Percentiles rank a stretch among this genome's conserved stretches.
Conservation (phyloP, 805 yeast genomes). For the Candida andamanensis region DNA sequence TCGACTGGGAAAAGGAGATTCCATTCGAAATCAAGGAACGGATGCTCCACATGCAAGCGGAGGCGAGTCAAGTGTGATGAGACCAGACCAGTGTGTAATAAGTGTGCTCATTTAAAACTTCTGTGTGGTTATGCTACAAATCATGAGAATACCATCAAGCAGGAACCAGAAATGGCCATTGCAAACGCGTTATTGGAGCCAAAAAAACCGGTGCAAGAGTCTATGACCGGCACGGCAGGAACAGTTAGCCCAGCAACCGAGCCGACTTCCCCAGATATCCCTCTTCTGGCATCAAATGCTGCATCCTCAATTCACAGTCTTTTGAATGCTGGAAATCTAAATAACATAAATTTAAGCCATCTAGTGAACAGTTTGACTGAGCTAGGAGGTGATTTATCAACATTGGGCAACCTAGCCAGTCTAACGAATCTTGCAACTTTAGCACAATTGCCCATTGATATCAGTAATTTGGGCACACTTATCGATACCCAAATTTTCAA, state of each 20-base stretch:
- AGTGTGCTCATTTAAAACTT: conserved; percentile 74
- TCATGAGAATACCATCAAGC: conserved; percentile 2
- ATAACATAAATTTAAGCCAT: conserved; percentile 39
- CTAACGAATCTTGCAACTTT: conserved; percentile 36
- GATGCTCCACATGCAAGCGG: conserved; percentile 84
- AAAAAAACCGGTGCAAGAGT: no score
- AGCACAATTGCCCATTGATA: conserved; percentile 39
- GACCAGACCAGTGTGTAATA: conserved; percentile 67
- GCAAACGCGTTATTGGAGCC: no score
- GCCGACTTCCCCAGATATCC: no score
- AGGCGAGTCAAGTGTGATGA: conserved; percentile 95
- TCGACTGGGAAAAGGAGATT: conserved; percentile 75
- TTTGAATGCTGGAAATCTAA: conserved; percentile 34
- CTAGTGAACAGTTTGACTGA: conserved; percentile 36
- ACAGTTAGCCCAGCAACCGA: background rate
- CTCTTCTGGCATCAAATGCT: background rate
- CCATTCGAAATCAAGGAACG: conserved; percentile 83
- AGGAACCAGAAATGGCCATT: no score
- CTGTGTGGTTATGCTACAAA: conserved; percentile 57
- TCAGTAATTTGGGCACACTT: conserved; percentile 30
- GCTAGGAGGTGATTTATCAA: conserved; percentile 29
- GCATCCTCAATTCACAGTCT: conserved; percentile 9
- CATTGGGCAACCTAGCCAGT: conserved; percentile 34
- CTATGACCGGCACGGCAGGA: no score
- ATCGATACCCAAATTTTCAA: conserved; percentile 17